Conservation (phyloP, 345 rosid species). For the Populus deltoides region DNA sequence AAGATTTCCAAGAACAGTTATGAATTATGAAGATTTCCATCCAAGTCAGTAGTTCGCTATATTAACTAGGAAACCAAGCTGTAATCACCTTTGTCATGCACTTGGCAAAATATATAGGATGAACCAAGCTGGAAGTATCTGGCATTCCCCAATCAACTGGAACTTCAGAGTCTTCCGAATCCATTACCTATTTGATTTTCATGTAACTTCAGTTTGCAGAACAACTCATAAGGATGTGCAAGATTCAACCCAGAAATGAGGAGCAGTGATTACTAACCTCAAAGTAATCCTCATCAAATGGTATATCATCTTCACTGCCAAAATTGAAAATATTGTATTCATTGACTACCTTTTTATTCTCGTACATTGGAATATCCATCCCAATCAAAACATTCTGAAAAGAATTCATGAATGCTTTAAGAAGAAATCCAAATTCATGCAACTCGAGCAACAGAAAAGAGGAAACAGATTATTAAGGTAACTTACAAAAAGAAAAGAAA, state of each 20-base stretch:
- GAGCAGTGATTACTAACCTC: slow-evolving; percentile 53
- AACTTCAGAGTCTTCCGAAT: slow-evolving; percentile 55
- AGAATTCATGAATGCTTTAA: slow-evolving; percentile 10
- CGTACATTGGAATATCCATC: slow-evolving; percentile 64
- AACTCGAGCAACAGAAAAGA: neutral
- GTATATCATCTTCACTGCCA: slow-evolving; percentile 41
- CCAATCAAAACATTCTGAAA: slow-evolving; percentile 79
- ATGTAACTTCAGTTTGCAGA: slow-evolving; percentile 14
- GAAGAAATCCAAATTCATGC: neutral
- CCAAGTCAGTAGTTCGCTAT: neutral
- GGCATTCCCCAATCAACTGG: slow-evolving; percentile 96
- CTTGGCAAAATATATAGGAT: slow-evolving; percentile 88
- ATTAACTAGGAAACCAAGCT: slow-evolving; percentile 10
- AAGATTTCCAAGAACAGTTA: slow-evolving; percentile 2
- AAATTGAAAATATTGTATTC: slow-evolving; percentile 49
- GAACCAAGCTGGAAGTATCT: slow-evolving; percentile 55
- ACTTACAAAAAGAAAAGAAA: neutral
- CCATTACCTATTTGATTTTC: slow-evolving; percentile 51
- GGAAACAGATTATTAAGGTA: neutral
- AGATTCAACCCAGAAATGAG: slow-evolving; percentile 12
- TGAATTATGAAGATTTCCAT: neutral
- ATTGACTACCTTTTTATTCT: slow-evolving; percentile 45
- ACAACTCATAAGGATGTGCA: neutral
- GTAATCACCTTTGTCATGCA: slow-evolving; percentile 72
- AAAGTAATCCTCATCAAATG: slow-evolving; percentile 61